A percentile compares a stretch with the other conserved stretches of the same genome.
Evolutionary conservation across 2,329 filamentous ascomycete species (phyloP).

Genomic region (Botryosphaeria dothidea): DNA sequence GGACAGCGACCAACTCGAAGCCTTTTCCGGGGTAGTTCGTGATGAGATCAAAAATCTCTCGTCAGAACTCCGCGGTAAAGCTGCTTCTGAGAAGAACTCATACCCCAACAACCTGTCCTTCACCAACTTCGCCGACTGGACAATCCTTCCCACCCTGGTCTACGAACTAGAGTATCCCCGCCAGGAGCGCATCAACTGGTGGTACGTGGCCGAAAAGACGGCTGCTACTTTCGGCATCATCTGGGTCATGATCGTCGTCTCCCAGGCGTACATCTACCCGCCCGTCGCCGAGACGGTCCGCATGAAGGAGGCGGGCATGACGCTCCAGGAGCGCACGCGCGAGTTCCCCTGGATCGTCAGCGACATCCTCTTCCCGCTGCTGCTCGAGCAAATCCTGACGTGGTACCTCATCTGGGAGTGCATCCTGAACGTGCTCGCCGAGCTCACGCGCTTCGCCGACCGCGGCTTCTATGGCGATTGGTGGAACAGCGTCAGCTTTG

Average conservation of each 20-base stretch:
- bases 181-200: slow-evolving; percentile 69
- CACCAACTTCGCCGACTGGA: slow-evolving; percentile 69
- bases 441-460: slow-evolving; percentile 75
- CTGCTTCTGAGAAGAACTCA: slow-evolving; percentile 48
- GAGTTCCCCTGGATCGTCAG: slow-evolving; percentile 75
- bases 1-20: slow-evolving; percentile 60
- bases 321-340: slow-evolving; percentile 60
- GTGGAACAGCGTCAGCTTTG: slow-evolving; percentile 62
- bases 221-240: slow-evolving; percentile 71
- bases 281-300: slow-evolving; percentile 66
- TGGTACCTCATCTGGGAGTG: slow-evolving; percentile 81
- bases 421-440: slow-evolving; percentile 70
- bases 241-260: slow-evolving; percentile 77
- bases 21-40: slow-evolving; percentile 66
- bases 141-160: slow-evolving; percentile 72
- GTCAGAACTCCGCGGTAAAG: slow-evolving; percentile 66
- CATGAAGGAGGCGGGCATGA: slow-evolving; percentile 67
- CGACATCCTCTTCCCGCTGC: slow-evolving; percentile 75
- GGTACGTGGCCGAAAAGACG: slow-evolving; percentile 72
- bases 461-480: slow-evolving; percentile 64
- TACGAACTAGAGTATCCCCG: slow-evolving; percentile 80
- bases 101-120: slow-evolving; percentile 72
- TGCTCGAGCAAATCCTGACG: slow-evolving; percentile 74
- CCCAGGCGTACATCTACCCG: slow-evolving; percentile 76
- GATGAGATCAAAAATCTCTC: slow-evolving; percentile 66